phyloP scores from a whole-genome alignment of 1,139 yeast genomes.

The Geotrichum restrictum region DNA sequence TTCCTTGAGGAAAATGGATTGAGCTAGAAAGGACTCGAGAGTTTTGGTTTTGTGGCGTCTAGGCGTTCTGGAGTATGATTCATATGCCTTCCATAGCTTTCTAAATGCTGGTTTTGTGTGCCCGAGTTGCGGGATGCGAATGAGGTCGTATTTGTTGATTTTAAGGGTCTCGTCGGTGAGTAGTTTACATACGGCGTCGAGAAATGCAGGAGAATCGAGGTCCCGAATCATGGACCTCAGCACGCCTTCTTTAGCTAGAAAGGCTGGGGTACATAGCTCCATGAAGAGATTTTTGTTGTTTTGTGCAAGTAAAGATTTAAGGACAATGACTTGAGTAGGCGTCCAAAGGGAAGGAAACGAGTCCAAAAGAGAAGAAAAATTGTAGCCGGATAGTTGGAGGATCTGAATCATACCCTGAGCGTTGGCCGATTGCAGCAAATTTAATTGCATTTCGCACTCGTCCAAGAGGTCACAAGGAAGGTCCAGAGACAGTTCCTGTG shows the following conservation, averaged over 20 bases:
- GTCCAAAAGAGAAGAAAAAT: not conserved
- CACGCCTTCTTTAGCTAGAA: conserved; percentile 8
- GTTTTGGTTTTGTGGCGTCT: conserved; percentile 9
- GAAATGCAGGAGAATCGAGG: not conserved
- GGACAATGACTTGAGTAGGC: conserved; percentile 6
- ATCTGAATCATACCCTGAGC: not conserved
- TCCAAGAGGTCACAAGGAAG: not conserved
- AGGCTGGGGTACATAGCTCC: not conserved
- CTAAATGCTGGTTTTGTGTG: conserved; percentile 5
- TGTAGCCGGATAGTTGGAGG: not conserved
- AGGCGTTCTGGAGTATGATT: conserved; percentile 2
- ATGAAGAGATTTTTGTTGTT: not conserved
- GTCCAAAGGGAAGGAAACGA: not conserved
- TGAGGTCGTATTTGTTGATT: conserved; percentile 8
- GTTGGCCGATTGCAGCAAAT: not conserved
- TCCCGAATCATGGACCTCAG: conserved; percentile 8
- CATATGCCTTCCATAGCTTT: conserved; percentile 10
- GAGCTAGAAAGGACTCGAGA: conserved; percentile 19
- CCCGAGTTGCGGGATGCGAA: conserved; percentile 14
- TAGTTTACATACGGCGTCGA: not conserved
- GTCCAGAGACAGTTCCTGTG: not conserved
- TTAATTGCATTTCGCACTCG: conserved; percentile 12
- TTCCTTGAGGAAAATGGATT: conserved; percentile 21
- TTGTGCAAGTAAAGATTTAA: conserved; percentile 7
- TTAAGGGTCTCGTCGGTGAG: not conserved